These are phyloP conservation scores for Podaxis rugospora DNA, from an alignment of 768 basidiomycete species.

Conservation along the genomic window DNA sequence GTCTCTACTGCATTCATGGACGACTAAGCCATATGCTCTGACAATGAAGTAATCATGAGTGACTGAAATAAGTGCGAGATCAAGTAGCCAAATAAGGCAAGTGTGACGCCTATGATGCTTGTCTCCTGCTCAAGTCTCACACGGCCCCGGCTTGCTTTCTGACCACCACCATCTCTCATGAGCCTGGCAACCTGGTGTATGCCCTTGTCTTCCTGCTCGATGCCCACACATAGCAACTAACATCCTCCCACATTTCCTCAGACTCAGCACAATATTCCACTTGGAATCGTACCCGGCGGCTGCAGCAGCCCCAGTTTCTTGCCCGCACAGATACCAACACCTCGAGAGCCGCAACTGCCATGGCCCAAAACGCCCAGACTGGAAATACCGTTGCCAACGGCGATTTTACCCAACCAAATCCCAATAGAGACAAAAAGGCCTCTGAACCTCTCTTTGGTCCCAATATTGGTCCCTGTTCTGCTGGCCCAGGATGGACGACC, in stretches of 20 bases:
- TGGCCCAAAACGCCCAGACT: conserved; percentile 35
- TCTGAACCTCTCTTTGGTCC: conserved; percentile 89
- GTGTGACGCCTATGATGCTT: conserved; percentile 2
- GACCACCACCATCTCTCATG: conserved; percentile 17
- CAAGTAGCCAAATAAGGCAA: conserved; percentile 3
- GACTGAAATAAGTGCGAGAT: conserved; percentile 1
- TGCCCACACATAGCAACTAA: neutral
- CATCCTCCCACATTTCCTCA: conserved; percentile 5
- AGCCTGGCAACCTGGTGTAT: conserved; percentile 36
- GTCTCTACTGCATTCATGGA: conserved; percentile 4
- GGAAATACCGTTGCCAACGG: conserved; percentile 7
- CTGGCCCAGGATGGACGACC: conserved; percentile 69
- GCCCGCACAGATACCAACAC: conserved; percentile 47
- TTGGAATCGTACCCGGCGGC: conserved; percentile 55
- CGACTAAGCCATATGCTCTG: neutral
- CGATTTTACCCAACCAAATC: neutral
- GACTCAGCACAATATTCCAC: conserved; percentile 48
- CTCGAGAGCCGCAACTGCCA: conserved; percentile 42
- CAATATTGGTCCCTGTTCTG: conserved; percentile 73
- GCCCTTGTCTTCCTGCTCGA: conserved; percentile 13
- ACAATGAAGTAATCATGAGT: too few relatives aligned
- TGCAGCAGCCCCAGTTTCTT: conserved; percentile 47
- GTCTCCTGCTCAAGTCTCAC: conserved; percentile 11
- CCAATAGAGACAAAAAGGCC: conserved; percentile 50
- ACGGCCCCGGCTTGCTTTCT: conserved; percentile 8